A percentile compares a stretch with the other conserved stretches of the same genome.
These are phyloP conservation scores for Oryza coarctata DNA, from an alignment of 176 grass and related monocot species.

Conservation along the genomic window DNA sequence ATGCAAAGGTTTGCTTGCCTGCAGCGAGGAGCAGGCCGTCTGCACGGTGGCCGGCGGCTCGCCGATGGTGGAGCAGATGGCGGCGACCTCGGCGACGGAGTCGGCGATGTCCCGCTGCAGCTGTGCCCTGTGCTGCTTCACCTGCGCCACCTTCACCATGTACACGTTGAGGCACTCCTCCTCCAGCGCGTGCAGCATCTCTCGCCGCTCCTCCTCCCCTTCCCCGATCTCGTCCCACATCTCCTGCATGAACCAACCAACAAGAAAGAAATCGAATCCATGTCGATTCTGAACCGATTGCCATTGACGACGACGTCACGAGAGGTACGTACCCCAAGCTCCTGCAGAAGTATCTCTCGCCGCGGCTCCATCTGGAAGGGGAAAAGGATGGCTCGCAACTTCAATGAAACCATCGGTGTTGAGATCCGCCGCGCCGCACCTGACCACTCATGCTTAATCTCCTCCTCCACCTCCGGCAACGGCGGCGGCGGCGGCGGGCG, in stretches of 20 bases:
- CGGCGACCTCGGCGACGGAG: constrained; percentile 59
- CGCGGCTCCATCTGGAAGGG: constrained; percentile 42
- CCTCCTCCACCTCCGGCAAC: neutral
- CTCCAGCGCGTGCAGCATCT: constrained; percentile 57
- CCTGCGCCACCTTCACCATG: constrained; percentile 60
- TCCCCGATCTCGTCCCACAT: constrained; percentile 88
- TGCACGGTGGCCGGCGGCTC: constrained; percentile 39
- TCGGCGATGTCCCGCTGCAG: constrained; percentile 54
- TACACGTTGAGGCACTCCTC: constrained; percentile 78
- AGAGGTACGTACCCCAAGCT: constrained; percentile 26
- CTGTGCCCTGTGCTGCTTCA: constrained; percentile 48
- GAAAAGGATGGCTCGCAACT: constrained; percentile 35
- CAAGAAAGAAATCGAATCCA: neutral
- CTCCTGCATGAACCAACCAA: constrained; percentile 38
- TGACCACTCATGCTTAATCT: neutral
- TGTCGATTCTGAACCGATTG: neutral
- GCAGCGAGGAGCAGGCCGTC: constrained; percentile 13
- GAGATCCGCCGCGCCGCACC: neutral
- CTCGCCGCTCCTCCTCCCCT: constrained; percentile 51
- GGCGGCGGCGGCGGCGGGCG: no score
- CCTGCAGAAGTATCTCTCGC: constrained; percentile 39
- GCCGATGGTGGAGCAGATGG: constrained; percentile 62
- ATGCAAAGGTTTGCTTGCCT: no score
- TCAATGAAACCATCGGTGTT: constrained; percentile 35
- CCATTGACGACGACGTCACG: neutral